A percentile compares a stretch with the other conserved stretches of the same genome.
Conservation (phyloP, 1,139 yeast species). For the Suhomyces bribrorum region DNA sequence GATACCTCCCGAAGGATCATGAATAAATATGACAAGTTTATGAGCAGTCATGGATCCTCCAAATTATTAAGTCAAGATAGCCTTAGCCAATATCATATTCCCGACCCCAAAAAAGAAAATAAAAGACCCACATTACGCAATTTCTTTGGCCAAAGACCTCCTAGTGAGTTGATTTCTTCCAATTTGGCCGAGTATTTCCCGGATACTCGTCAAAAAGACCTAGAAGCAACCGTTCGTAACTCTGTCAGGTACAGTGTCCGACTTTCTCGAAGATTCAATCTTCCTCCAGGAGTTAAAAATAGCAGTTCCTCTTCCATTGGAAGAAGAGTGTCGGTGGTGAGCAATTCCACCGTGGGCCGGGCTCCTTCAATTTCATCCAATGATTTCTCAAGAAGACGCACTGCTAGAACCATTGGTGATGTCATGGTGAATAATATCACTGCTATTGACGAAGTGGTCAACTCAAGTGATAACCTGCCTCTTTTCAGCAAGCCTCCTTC, state of each 20-base stretch:
- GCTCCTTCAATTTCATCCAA: slow-evolving; percentile 26
- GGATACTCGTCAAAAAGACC: slow-evolving; percentile 67
- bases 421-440: slow-evolving; percentile 59
- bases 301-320: slow-evolving; percentile 26
- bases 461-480: slow-evolving; percentile 10
- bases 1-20: slow-evolving; percentile 55
- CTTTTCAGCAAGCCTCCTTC: slow-evolving; percentile 19
- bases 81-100: slow-evolving; percentile 28
- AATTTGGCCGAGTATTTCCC: slow-evolving; percentile 93
- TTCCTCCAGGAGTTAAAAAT: slow-evolving; percentile 22
- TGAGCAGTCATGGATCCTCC: slow-evolving; percentile 8
- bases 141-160: slow-evolving; percentile 88
- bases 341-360: slow-evolving; percentile 24
- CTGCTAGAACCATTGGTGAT: slow-evolving; percentile 62
- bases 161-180: slow-evolving; percentile 87
- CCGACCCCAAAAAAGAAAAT: slow-evolving; percentile 22
- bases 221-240: slow-evolving; percentile 80
- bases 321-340: slow-evolving; percentile 25
- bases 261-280: slow-evolving; percentile 44
- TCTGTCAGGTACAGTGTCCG: slow-evolving; percentile 78
- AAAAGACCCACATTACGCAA: slow-evolving; percentile 40
- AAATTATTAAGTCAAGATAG: slow-evolving; percentile 17
- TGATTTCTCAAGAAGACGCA: slow-evolving; percentile 18
- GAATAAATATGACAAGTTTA: slow-evolving; percentile 36
- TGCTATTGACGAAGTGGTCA: slow-evolving; percentile 60